Base-by-base conservation (phyloP, 768 basidiomycete genomes). In the Imleria badia region DNA sequence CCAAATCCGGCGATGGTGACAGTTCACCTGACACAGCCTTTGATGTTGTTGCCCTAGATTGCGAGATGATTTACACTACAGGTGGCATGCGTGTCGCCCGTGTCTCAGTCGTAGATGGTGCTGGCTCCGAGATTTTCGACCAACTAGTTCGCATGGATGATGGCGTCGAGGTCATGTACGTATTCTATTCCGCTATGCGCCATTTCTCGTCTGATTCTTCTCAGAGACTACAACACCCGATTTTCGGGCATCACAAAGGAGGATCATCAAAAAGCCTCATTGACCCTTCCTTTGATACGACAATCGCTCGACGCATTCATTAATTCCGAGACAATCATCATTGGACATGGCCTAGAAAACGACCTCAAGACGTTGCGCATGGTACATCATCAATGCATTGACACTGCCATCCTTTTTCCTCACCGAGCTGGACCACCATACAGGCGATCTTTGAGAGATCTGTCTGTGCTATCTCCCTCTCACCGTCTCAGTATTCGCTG, bases 21-120 rank as follows among this genome's bases (percentile, higher is more conserved):
- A 22, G 33, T 15, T 10, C 49, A 48, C 42, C 63, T 2, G 73
- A 75, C 48, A 69, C 74, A 3, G 75, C 80, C 1, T 73, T 92
- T 42, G 90, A 94, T 52, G 81, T 98, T 5, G 90, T 86, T 6
- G 92, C 92, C 0, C 76, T 98, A 46, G 97, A 99, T 69, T 98
- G 97, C 66, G 97, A 99, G 72, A 94, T 98, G 91, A 79, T 98
- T 10, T 94, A 95, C 73, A 90, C 93, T 0, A 98, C 95, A 0
- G 91, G 89, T 6, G 97, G 97, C 0, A 84, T 93, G 80, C 85
- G 88, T 20, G 84, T 97, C 5, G 96, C 94, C 3, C 82, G 97
- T 5, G 85, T 97, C 3, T 97, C 95, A 0, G 83, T 96, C 8
- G 83, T 98, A 2, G 89, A 96, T 65, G 87, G 85, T 9, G 67